Conservation (phyloP, 306 rosid species). For the Quercus parvula region DNA sequence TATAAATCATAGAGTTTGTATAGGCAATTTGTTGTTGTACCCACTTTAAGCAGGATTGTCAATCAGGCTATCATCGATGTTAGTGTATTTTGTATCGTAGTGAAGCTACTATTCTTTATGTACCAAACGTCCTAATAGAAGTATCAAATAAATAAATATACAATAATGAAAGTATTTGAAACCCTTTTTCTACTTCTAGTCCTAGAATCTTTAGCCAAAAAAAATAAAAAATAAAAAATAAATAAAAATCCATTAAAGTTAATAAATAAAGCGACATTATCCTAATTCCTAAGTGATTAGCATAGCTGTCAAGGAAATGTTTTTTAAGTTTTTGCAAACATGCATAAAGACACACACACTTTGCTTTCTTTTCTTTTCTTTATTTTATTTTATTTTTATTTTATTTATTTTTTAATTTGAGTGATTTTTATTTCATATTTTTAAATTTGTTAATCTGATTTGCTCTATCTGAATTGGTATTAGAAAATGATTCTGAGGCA, state of each 20-base stretch:
- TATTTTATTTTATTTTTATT: background rate
- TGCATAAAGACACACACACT: background rate
- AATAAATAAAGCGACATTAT: background rate
- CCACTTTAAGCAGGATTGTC: too few relatives aligned
- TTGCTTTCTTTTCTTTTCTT: too few relatives aligned
- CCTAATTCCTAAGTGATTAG: background rate
- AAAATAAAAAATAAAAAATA: background rate
- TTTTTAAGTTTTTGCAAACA: background rate
- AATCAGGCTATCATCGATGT: background rate
- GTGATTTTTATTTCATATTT: background rate
- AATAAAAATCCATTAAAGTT: background rate
- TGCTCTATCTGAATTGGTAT: background rate
- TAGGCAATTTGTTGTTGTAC: too few relatives aligned
- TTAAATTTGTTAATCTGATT: background rate
- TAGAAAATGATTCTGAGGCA: background rate
- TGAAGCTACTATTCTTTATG: background rate
- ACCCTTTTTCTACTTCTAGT: background rate
- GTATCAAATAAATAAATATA: background rate
- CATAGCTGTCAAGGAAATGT: background rate
- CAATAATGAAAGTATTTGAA: background rate
- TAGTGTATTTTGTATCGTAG: too few relatives aligned
- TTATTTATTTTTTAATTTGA: background rate
- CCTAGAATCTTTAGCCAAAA: too few relatives aligned
- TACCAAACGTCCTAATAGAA: background rate
- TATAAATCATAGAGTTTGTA: too few relatives aligned